These are phyloP conservation scores for Wickerhamomyces sp. DNA, from an alignment of 1,139 yeast species.

Conservation along the genomic window DNA sequence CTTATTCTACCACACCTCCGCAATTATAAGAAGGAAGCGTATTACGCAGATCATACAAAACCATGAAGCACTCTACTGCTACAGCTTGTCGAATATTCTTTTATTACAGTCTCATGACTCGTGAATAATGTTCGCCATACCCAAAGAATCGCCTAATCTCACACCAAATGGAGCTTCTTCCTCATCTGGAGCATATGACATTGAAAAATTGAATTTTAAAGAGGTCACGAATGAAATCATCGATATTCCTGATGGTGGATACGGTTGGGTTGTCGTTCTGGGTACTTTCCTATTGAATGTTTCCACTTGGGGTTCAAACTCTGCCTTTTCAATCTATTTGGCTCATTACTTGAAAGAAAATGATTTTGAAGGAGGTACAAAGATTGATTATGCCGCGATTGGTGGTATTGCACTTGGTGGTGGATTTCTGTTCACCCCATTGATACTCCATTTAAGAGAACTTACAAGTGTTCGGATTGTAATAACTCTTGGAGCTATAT, in stretches of 20 bases:
- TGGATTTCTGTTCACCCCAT: constrained; percentile 44
- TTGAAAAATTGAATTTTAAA: no score
- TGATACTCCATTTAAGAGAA: constrained; percentile 12
- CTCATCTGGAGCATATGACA: no score
- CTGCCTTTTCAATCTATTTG: constrained; percentile 51
- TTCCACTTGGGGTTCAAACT: constrained; percentile 66
- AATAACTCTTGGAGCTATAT: constrained; percentile 14
- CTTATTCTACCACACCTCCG: no score
- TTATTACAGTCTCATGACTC: no score
- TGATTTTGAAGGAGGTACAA: constrained; percentile 46
- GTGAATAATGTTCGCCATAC: no score
- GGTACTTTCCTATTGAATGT: constrained; percentile 46
- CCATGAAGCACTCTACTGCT: no score
- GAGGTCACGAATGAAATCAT: no score
- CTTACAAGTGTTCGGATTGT: constrained; percentile 9
- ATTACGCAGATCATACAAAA: no score
- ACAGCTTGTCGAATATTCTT: no score
- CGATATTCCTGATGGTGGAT: constrained; percentile 22
- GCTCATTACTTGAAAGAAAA: constrained; percentile 43
- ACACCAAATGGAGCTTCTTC: no score
- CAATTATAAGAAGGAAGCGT: no score
- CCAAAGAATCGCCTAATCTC: no score
- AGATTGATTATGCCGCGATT: constrained; percentile 54
- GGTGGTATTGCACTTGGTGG: constrained; percentile 60
- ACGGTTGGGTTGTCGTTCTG: constrained; percentile 59